phyloP scores from a whole-genome alignment of 441 rosid species.

The Lepidium campestre region DNA sequence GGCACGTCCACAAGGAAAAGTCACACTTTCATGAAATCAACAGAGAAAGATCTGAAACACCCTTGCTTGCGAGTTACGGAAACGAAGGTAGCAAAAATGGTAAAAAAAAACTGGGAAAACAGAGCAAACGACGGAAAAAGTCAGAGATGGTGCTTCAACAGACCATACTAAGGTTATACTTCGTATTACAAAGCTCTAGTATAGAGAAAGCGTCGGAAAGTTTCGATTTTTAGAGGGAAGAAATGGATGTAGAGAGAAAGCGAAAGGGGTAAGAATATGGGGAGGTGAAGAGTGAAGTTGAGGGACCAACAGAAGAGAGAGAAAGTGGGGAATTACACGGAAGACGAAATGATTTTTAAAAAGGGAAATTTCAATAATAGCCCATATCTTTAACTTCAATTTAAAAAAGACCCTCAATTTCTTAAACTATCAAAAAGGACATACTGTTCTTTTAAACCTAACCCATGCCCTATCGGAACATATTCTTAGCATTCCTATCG shows the following conservation, averaged over 20 bases:
- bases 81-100: not conserved
- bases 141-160: not conserved
- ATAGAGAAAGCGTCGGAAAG: not conserved
- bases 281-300: conserved; percentile 12
- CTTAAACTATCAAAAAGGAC: not conserved
- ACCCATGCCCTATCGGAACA: not conserved
- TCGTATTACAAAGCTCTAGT: not conserved
- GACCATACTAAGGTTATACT: not conserved
- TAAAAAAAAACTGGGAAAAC: not conserved
- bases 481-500: not conserved
- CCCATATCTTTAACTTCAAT: not conserved
- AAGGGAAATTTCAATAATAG: not conserved
- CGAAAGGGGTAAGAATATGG: conserved; percentile 3
- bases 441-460: not conserved
- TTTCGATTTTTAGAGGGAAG: conserved; percentile 4
- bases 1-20: not conserved
- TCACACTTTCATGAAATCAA: not conserved
- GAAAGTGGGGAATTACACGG: not conserved
- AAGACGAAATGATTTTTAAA: not conserved
- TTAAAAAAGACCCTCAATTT: not conserved
- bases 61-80: conserved; percentile 22
- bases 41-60: not conserved
- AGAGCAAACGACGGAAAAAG: not conserved
- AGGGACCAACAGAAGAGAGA: conserved; percentile 10
- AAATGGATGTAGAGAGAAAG: not conserved